These are phyloP conservation scores for Phytophthora hybrid DNA, from an alignment of 352 stramenopile species.

Conservation along the genomic window DNA sequence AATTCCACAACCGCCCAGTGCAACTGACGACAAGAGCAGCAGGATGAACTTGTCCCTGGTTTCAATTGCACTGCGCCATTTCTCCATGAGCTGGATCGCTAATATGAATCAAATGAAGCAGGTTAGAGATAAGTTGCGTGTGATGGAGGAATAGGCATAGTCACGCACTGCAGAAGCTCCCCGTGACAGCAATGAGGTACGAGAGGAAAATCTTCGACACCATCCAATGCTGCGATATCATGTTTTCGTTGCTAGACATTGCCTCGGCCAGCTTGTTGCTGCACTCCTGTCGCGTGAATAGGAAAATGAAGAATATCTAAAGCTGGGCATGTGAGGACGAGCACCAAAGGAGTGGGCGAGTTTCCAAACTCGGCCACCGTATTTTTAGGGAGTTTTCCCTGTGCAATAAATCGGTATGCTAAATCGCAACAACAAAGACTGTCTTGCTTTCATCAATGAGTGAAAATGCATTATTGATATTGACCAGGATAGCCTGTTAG, in stretches of 20 bases:
- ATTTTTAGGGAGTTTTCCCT: not conserved
- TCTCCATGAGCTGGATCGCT: slow-evolving; percentile 81
- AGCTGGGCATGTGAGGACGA: not conserved
- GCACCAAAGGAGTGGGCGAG: not conserved
- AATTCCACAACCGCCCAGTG: slow-evolving; percentile 69
- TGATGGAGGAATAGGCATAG: not conserved
- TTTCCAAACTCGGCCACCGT: not conserved
- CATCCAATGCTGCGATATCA: slow-evolving; percentile 53
- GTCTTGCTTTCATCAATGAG: not conserved
- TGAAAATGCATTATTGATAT: slow-evolving; percentile 2
- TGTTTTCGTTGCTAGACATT: slow-evolving; percentile 20
- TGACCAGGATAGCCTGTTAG: not conserved
- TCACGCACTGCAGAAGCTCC: slow-evolving; percentile 61
- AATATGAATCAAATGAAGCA: not conserved
- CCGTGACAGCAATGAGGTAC: slow-evolving; percentile 62
- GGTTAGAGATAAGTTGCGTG: not conserved
- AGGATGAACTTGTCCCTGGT: slow-evolving; percentile 47
- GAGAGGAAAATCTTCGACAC: slow-evolving; percentile 56
- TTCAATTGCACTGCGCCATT: slow-evolving; percentile 60
- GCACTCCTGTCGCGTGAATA: not conserved
- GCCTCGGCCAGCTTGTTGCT: not conserved
- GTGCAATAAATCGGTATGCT: not conserved
- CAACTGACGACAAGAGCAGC: slow-evolving; percentile 48
- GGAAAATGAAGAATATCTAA: not conserved
- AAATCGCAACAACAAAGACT: too few relatives aligned